phyloP scores from a whole-genome alignment of 257 asterid species.

The Ilex aquifolium region DNA sequence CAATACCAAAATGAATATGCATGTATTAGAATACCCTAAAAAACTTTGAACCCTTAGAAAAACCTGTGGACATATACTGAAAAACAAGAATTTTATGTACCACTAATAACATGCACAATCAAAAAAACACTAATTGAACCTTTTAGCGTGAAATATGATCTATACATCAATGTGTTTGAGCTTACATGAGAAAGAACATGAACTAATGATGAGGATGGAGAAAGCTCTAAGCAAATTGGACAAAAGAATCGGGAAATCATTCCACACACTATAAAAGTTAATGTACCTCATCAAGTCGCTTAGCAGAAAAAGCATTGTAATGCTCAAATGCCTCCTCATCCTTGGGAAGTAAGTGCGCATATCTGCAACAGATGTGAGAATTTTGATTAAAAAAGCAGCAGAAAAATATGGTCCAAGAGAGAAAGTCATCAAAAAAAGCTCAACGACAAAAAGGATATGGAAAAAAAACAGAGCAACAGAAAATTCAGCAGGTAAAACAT shows the following conservation, averaged over 20 bases:
- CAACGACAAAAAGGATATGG: background rate
- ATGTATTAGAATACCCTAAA: background rate
- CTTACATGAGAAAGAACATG: too few species aligned
- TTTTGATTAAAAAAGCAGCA: background rate
- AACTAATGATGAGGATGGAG: too few species aligned
- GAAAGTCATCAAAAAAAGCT: background rate
- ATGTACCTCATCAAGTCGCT: constrained; percentile 93
- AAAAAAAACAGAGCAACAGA: background rate
- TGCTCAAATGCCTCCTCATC: constrained; percentile 95
- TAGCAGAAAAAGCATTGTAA: constrained; percentile 62
- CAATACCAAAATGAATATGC: background rate
- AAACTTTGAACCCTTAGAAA: background rate
- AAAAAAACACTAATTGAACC: too few species aligned
- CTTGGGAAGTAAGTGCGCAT: constrained; percentile 88
- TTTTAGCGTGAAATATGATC: too few species aligned
- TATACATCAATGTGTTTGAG: too few species aligned
- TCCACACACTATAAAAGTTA: background rate
- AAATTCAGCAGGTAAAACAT: background rate
- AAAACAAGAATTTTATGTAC: background rate
- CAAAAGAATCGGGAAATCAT: background rate
- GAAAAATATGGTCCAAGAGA: background rate
- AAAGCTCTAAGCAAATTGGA: background rate
- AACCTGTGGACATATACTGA: background rate
- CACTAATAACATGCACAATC: background rate
- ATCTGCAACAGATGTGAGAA: constrained; percentile 47